Conservation (phyloP, 306 rosid genomes). For the Myrica gale region DNA sequence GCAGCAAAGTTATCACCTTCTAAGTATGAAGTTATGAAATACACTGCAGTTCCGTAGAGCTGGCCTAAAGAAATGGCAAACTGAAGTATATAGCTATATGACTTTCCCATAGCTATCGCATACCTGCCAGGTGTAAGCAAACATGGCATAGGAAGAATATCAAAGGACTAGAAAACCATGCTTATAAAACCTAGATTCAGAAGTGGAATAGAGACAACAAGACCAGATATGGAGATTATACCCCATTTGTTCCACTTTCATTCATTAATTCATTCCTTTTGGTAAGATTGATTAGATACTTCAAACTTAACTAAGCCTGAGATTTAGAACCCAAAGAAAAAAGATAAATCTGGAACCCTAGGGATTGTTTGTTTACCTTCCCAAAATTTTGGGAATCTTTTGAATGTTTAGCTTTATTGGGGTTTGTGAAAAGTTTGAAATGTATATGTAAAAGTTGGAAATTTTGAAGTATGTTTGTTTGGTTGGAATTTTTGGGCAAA, state of each 20-base stretch:
- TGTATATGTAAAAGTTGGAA: too few relatives aligned
- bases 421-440: too few relatives aligned
- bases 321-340: neutral
- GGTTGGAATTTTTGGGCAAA: too few relatives aligned
- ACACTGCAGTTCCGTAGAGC: constrained; percentile 68
- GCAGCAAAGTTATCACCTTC: constrained; percentile 78
- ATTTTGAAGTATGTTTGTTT: too few relatives aligned
- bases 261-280: neutral
- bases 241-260: neutral
- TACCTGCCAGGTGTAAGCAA: constrained; percentile 48
- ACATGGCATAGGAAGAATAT: neutral
- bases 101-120: constrained; percentile 68
- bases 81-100: constrained; percentile 80
- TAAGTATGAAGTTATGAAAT: constrained; percentile 63
- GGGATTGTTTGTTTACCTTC: too few relatives aligned
- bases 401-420: too few relatives aligned
- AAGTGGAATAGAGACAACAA: neutral
- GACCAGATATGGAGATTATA: neutral
- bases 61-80: constrained; percentile 83
- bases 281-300: too few relatives aligned
- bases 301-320: neutral
- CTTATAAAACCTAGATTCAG: neutral
- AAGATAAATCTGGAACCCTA: neutral
- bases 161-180: neutral
- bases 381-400: too few relatives aligned